Evolutionary conservation across 768 basidiomycete species (phyloP), one percentile per base, ranked within the genome.

Genomic region (Rhizopogon roseolus): DNA sequence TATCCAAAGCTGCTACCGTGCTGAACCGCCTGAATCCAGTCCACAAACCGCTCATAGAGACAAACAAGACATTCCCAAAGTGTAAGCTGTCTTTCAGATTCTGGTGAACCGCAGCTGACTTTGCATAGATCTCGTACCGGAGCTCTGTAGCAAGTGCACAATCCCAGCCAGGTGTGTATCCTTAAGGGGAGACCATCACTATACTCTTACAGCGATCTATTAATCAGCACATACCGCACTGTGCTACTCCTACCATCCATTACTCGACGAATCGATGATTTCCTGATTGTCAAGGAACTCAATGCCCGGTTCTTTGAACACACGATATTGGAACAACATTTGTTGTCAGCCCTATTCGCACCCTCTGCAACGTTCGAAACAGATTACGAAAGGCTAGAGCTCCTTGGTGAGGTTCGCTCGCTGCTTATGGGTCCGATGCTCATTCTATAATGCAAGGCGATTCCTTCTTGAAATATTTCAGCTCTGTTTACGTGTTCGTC

Each of bases 381-480:
- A 55, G 80, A 94, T 70, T 94, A 94, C 67, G 90, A 95, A 69
- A 82, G 92, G 36, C 71, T 93, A 43, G 93, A 93, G 66, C 75
- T 93, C 48, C 77, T 93, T 14, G 92, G 90, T 91, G 60, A 54
- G 73, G 49, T 52, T 32, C n/a, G 45, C 7, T 40, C 14, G n/a
- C 17, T 22, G 7, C 19, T 40, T 53, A 34, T 50, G 34, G 22
- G 56, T n/a, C 5, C 5, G 14, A 37, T 27, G 34, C 17, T 32
- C 38, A 28, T 41, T 50, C 11, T 39, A 50, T 38, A 48, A 22
- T 56, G 41, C 28, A 59, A 84, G 91, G 92, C 29, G 93, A 94
- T 68, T 81, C 90, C 22, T 90, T 89, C 65, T 72, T 95, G 57
- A 95, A 95, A 68, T 86, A 86, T 62, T 66, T 93, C 43, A 76